Evolutionary conservation across 2,329 filamentous ascomycete genomes (phyloP).

Genomic region (Fonsecaea pedrosoi): DNA sequence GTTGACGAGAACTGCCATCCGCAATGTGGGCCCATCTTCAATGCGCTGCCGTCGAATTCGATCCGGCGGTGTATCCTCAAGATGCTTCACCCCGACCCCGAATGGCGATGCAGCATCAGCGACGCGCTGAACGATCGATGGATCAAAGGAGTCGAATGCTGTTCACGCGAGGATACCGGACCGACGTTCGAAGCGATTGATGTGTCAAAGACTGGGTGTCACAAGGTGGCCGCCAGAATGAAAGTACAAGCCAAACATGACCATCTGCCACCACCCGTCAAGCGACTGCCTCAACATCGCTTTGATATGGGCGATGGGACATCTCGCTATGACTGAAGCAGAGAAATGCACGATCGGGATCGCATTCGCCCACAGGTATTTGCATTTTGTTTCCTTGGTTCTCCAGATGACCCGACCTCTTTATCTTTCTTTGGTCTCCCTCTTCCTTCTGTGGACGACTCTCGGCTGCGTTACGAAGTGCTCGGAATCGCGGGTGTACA

Average conservation of each 20-base stretch:
- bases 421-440: neutral
- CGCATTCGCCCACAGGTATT: slow-evolving; percentile 3
- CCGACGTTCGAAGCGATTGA: slow-evolving; percentile 54
- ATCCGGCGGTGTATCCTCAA: slow-evolving; percentile 74
- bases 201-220: slow-evolving; percentile 40
- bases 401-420: neutral
- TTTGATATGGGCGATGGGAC: slow-evolving; percentile 44
- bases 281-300: slow-evolving; percentile 40
- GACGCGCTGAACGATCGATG: slow-evolving; percentile 74
- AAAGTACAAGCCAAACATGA: slow-evolving; percentile 45
- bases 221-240: slow-evolving; percentile 40
- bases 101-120: slow-evolving; percentile 71
- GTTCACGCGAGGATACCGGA: slow-evolving; percentile 71
- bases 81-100: slow-evolving; percentile 83
- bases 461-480: slow-evolving; percentile 37
- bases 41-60: slow-evolving; percentile 68
- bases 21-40: slow-evolving; percentile 69
- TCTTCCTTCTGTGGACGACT: slow-evolving; percentile 15
- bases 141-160: slow-evolving; percentile 78
- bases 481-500: slow-evolving; percentile 35
- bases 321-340: slow-evolving; percentile 33
- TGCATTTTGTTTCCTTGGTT: neutral
- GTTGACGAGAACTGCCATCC: slow-evolving; percentile 70
- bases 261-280: slow-evolving; percentile 45
- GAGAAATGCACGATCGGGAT: neutral